Conservation (phyloP, 139 green algal species). For the Zygnema cylindricum region DNA sequence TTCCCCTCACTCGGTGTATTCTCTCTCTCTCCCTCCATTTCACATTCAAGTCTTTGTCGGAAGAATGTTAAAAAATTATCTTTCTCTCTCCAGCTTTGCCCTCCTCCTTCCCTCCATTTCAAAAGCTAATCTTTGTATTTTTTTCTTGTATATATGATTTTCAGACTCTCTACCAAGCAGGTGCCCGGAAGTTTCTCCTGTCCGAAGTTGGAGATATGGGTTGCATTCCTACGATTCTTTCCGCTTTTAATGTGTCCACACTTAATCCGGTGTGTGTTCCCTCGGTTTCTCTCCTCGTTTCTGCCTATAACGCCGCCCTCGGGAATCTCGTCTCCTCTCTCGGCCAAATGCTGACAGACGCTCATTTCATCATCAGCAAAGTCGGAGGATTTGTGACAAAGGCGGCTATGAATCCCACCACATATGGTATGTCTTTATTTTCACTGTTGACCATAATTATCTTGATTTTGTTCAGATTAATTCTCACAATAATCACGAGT, state of each 20-base stretch:
- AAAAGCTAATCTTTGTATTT: too few relatives aligned
- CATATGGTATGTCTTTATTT: neutral
- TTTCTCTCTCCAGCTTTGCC: too few relatives aligned
- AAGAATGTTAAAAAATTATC: too few relatives aligned
- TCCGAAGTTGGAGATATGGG: neutral
- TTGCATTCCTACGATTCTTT: neutral
- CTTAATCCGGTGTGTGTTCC: neutral
- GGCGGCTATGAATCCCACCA: neutral
- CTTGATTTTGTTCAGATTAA: neutral
- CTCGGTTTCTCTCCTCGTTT: neutral
- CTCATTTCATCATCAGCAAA: neutral
- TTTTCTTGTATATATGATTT: too few relatives aligned
- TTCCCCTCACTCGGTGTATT: too few relatives aligned
- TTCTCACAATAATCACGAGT: neutral
- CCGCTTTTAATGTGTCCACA: neutral
- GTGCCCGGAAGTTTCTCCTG: neutral
- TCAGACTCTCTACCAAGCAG: neutral
- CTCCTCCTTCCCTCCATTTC: too few relatives aligned
- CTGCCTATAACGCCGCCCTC: neutral
- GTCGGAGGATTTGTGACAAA: neutral
- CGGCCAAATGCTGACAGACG: neutral
- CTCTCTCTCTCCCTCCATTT: too few relatives aligned
- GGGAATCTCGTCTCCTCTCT: neutral
- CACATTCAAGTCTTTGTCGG: too few relatives aligned
- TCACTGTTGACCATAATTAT: too few relatives aligned